Percentiles rank a stretch among this genome's conserved stretches.
Evolutionary conservation across 1,284 basidiomycete species (phyloP).

Genomic region (Puccinia hordei): DNA sequence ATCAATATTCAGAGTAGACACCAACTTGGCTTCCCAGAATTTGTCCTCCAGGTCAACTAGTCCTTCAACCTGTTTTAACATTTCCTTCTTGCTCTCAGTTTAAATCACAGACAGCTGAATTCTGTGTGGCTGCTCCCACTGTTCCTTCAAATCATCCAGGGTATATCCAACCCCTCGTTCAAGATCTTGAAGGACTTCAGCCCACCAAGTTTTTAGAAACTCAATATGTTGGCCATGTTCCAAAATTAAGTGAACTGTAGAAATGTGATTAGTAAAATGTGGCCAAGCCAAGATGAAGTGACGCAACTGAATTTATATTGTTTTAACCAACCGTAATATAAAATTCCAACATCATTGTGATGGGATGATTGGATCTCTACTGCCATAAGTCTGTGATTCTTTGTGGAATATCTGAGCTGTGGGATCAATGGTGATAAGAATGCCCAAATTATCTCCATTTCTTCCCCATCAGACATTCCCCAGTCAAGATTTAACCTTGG

Average conservation of each 20-base stretch:
- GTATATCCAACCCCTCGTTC: neutral
- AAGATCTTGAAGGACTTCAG: too few species aligned
- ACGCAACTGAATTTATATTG: neutral
- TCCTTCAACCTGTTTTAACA: neutral
- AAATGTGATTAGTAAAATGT: too few species aligned
- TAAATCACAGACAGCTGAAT: neutral
- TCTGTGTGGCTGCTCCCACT: neutral
- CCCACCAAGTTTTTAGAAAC: neutral
- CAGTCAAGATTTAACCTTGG: constrained; percentile 9
- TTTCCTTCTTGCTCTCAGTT: neutral
- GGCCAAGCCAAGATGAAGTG: too few species aligned
- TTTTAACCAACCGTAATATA: neutral
- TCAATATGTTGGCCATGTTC: constrained; percentile 10
- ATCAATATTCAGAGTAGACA: neutral
- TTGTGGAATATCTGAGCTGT: constrained; percentile 1
- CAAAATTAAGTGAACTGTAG: neutral
- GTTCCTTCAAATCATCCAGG: neutral
- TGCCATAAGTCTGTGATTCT: constrained; percentile 12
- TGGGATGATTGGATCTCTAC: neutral
- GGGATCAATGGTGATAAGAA: neutral
- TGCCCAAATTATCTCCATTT: neutral
- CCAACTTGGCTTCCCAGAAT: neutral
- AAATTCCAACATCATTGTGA: constrained; percentile 17
- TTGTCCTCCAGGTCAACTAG: constrained; percentile 8
- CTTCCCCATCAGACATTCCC: constrained; percentile 24